A percentile compares a stretch with the other conserved stretches of the same genome.
Conservation (phyloP, 345 rosid genomes). For the Cochlearia excelsa region DNA sequence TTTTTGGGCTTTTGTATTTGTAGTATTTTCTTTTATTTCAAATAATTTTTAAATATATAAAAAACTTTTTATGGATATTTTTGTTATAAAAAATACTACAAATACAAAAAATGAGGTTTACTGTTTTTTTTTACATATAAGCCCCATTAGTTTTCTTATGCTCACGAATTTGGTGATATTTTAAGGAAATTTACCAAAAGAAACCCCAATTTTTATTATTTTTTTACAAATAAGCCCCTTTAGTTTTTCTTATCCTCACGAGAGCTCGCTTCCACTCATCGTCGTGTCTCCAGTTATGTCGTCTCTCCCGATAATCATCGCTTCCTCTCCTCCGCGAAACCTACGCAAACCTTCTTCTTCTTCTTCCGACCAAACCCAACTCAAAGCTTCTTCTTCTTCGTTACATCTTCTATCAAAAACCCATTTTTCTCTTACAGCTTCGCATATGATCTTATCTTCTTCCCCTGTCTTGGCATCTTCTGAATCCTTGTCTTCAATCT, state of each 20-base stretch:
- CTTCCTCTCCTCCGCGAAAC: slow-evolving; percentile 29
- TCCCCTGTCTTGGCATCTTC: slow-evolving; percentile 60
- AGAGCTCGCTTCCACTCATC: slow-evolving; percentile 16
- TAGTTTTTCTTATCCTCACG: slow-evolving; percentile 20
- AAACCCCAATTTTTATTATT: no score
- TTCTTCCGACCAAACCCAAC: background rate
- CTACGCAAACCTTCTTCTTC: slow-evolving; percentile 10
- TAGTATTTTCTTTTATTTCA: no score
- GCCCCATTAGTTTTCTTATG: no score
- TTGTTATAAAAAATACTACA: no score
- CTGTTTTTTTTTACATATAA: no score
- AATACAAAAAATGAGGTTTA: no score
- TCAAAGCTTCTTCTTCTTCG: background rate
- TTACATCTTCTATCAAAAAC: slow-evolving; percentile 31
- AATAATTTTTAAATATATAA: no score
- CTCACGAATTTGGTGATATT: no score
- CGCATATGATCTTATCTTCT: slow-evolving; percentile 38
- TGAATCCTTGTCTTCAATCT: slow-evolving; percentile 38
- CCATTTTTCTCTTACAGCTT: slow-evolving; percentile 39
- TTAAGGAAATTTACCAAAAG: no score
- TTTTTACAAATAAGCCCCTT: no score
- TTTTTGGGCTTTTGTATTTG: no score
- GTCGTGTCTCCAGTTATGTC: slow-evolving; percentile 15
- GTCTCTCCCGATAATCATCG: slow-evolving; percentile 28
- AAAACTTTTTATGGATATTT: no score